A percentile compares a stretch with the other conserved stretches of the same genome.
phyloP scores from a whole-genome alignment of 805 yeast species.

The Candida lessepsii region DNA sequence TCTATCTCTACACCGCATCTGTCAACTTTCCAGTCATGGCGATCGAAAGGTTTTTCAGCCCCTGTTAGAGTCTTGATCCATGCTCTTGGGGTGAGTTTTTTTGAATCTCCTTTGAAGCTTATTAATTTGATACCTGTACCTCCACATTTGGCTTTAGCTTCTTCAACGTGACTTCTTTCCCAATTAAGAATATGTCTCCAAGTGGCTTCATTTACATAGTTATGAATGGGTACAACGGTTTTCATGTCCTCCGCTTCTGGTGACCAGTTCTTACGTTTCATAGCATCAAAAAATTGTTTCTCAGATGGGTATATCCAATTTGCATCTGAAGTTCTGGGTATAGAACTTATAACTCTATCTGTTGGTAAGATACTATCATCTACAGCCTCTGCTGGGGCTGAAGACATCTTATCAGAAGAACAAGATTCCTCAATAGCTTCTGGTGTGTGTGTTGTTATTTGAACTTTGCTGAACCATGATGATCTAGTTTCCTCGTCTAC shows the following conservation, averaged over 20 bases:
- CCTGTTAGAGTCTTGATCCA: conserved; percentile 64
- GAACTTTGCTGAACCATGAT: conserved; percentile 38
- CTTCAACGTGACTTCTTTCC: conserved; percentile 65
- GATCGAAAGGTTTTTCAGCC: conserved; percentile 79
- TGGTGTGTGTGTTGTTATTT: conserved; percentile 25
- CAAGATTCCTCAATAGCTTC: conserved; percentile 39
- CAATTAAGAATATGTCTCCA: conserved; percentile 83
- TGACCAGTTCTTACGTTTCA: conserved; percentile 86
- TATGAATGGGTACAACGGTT: conserved; percentile 90
- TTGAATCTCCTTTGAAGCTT: conserved; percentile 85
- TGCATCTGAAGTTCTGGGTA: conserved; percentile 67
- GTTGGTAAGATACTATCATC: conserved; percentile 49
- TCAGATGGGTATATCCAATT: conserved; percentile 97
- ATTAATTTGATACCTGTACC: conserved; percentile 69
- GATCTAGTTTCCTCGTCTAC: conserved; percentile 31
- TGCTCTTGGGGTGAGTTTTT: conserved; percentile 86
- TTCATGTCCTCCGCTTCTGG: conserved; percentile 83
- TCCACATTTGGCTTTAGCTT: conserved; percentile 56
- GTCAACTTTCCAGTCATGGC: conserved; percentile 92
- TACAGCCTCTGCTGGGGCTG: conserved; percentile 36
- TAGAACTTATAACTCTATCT: conserved; percentile 76
- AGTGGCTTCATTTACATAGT: conserved; percentile 88
- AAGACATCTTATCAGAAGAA: conserved; percentile 14
- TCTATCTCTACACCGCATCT: conserved; percentile 83
- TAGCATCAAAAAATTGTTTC: conserved; percentile 90